These are phyloP conservation scores for Pythium aristosporum DNA, from an alignment of 352 stramenopile genomes.

Conservation along the genomic window DNA sequence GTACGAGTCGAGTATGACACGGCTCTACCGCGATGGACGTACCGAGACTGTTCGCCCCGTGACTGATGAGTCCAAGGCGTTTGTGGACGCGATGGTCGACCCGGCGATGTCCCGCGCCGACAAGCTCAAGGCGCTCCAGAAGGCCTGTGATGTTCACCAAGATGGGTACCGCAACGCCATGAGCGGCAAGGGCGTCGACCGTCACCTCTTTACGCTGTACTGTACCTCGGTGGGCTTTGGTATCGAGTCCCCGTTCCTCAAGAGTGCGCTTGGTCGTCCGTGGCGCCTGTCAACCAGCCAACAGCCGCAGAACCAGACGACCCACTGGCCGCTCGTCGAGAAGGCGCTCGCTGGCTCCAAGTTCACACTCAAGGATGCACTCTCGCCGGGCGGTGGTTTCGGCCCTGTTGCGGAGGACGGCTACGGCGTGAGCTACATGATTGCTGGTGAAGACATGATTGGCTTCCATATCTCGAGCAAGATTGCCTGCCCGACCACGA, in stretches of 20 bases:
- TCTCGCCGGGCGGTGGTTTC: conserved; percentile 86
- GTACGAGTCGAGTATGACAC: conserved; percentile 97
- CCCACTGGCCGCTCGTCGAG: conserved; percentile 73
- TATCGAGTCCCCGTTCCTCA: conserved; percentile 88
- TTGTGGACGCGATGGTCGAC: conserved; percentile 87
- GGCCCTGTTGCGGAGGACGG: conserved; percentile 88
- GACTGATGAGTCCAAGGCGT: conserved; percentile 88
- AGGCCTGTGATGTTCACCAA: conserved; percentile 89
- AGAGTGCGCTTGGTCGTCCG: conserved; percentile 77
- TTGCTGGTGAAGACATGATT: conserved; percentile 84
- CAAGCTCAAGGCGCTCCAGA: conserved; percentile 84
- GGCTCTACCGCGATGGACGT: conserved; percentile 94
- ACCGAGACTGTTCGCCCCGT: conserved; percentile 93
- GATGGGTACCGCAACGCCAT: conserved; percentile 90
- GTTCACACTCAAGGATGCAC: conserved; percentile 54
- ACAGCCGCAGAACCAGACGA: conserved; percentile 88
- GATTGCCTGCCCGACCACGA: conserved; percentile 65
- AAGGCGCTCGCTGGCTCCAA: conserved; percentile 58
- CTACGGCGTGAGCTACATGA: conserved; percentile 92
- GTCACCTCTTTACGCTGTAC: conserved; percentile 96
- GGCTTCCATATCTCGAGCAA: conserved; percentile 93
- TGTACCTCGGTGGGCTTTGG: conserved; percentile 85
- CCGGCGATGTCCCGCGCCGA: conserved; percentile 63
- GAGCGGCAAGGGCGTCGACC: conserved; percentile 92
- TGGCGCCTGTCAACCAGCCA: conserved; percentile 90